Evolutionary conservation across 176 grass and related monocot species (phyloP), one percentile per base, ranked within the genome.

Genomic region (Echinochloa phyllopogon): DNA sequence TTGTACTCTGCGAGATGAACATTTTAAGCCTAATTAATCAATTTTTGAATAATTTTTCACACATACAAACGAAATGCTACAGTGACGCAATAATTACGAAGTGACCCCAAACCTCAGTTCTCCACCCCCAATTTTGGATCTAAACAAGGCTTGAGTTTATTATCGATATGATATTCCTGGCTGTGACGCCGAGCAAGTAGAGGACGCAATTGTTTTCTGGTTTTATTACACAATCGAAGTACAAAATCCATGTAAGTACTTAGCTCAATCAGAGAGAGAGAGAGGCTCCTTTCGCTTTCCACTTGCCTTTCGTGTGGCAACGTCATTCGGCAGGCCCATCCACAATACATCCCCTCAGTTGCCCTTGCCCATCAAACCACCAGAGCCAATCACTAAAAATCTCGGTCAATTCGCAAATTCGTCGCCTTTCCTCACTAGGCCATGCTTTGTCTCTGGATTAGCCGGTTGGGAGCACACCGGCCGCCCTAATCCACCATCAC

Each of bases 251-350:
- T 14, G 9, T 49, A 14, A 27, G 3, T 56, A 15, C 15, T 17
- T 52, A 23, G 72, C 38, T 73, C 72, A 76, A 59, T 65, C 57
- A 65, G 48, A 83, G 79, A 75, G 21, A 21, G 23, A 38, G 3
- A 27, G 20, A 3, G 38, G 86, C 3, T 61, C 55, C 44, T 48
- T 20, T 86, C 83, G 44, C 65, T 89, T 82, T 89, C 64, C 40
- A 71, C 77, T 82, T 86, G 88, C 51, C 88, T 84, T 55, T 84
- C 79, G n/a, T 40, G 38, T 53, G n/a, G 65, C 65, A 24, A 52
- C 71, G 78, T 68, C 88, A 71, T 39, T 48, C 52, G 78, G 82
- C 64, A 72, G 10, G 37, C 62, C 68, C 33, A 53, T 81, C 57
- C 70, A 51, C 59, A 42, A 51, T 33, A 10, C 16, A n/a, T 68